Base-by-base conservation (phyloP, 2,329 filamentous ascomycete genomes). In the Samsoniella hepiali region DNA sequence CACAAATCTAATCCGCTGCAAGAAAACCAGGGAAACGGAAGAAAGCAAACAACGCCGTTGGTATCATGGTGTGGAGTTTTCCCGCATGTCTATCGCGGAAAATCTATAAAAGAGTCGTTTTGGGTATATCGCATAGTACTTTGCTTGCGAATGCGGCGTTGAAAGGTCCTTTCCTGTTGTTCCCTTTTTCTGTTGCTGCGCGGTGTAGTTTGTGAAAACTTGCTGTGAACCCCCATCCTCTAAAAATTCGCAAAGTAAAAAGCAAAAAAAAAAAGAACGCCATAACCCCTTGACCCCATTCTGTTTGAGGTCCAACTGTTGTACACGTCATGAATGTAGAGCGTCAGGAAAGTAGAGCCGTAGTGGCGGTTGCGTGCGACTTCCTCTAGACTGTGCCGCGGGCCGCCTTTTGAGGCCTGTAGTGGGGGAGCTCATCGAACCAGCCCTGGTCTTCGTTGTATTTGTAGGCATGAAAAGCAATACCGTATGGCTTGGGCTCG, bases 401-500 rank as follows among this genome's bases (percentile, higher is more conserved):
- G 34, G 73, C 66, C 40, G 75, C 75, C 67, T 84, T 84, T 67
- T 85, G 85, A 36, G 95, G 84, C 75, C 90, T 87, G 77, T 95
- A 98, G 71, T 93, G 83, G n/a, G 89, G 90, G 53, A 96, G 78
- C 73, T 95, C 88, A 64, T 95, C 88, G 70, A 99, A 99, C 84
- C 89, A 92, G 66, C 89, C 87, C 27, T 79, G 84, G 3, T 83
- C 81, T 66, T 91, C 85, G 72, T 97, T 91, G 79, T 97, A 99
- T 65, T 88, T 86, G 81, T 96, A 99, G 0, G 93, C 94, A 74
- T 96, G 94, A 79, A 98, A 97, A 65, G 97, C 94, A 64, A 97
- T 93, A 15, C 95, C 95, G 69, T 99, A 99, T 1, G 95, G 95
- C 82, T 97, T 97, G 40, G 95, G 95, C 76, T 99, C 94, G 55